Percentiles rank a stretch among this genome's conserved stretches.
phyloP scores from a whole-genome alignment of 495 filamentous ascomycete genomes.

The Paragyromitra xinjiangensis region DNA sequence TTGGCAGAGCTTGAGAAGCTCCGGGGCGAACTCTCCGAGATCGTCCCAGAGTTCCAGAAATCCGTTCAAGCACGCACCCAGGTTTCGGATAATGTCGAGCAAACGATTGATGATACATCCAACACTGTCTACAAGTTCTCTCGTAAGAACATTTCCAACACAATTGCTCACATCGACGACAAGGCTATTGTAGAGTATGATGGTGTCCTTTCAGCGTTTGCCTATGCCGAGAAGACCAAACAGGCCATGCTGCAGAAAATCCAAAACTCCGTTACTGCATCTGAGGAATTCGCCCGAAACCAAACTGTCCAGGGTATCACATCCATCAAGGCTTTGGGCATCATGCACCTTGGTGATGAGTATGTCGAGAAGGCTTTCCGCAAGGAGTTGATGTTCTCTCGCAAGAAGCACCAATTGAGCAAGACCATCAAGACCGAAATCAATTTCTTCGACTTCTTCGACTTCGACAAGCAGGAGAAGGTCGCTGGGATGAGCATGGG shows the following conservation, averaged over 20 bases:
- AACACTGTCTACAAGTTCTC: constrained; percentile 85
- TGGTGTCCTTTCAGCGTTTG: constrained; percentile 82
- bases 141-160: constrained; percentile 71
- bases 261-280: constrained; percentile 74
- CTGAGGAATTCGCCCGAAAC: constrained; percentile 82
- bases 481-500: constrained; percentile 91
- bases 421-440: constrained; percentile 85
- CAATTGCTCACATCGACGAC: constrained; percentile 75
- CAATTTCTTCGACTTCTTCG: constrained; percentile 92
- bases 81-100: constrained; percentile 80
- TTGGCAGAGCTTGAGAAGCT: constrained; percentile 87
- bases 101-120: constrained; percentile 82
- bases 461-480: constrained; percentile 94
- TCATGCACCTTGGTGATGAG: constrained; percentile 86
- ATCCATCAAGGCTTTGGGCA: constrained; percentile 83
- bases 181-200: constrained; percentile 86
- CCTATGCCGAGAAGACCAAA: constrained; percentile 93
- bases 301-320: constrained; percentile 85
- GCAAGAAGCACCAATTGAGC: constrained; percentile 78
- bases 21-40: constrained; percentile 75
- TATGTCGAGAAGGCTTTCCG: constrained; percentile 86
- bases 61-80: constrained; percentile 83
- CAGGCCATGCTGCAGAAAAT: constrained; percentile 89
- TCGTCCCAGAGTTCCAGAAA: constrained; percentile 84
- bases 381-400: constrained; percentile 89